These are phyloP conservation scores for Fragaria ananassa DNA, from an alignment of 306 rosid genomes.

Conservation along the genomic window DNA sequence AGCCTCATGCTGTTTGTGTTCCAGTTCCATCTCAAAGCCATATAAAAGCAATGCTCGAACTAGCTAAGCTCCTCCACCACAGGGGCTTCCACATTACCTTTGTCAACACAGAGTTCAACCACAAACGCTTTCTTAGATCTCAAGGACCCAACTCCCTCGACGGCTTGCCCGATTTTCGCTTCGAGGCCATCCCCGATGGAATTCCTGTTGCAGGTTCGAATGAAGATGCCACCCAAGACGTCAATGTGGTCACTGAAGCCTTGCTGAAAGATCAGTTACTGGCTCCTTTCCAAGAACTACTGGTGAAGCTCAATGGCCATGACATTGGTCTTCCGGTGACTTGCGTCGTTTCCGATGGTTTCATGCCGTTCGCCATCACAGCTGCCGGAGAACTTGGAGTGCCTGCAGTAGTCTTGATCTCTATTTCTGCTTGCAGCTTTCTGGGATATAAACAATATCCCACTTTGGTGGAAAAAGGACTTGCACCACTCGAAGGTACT, in stretches of 20 bases:
- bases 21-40: slow-evolving; percentile 5
- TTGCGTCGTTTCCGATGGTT: slow-evolving; percentile 12
- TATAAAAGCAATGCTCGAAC: slow-evolving; percentile 8
- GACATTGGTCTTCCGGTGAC: neutral
- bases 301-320: neutral
- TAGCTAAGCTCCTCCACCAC: slow-evolving; percentile 8
- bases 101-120: slow-evolving; percentile 20
- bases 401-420: neutral
- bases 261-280: neutral
- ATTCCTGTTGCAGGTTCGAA: neutral
- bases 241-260: neutral
- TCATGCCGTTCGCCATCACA: neutral
- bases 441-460: slow-evolving; percentile 7
- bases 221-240: slow-evolving; percentile 1
- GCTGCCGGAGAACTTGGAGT: slow-evolving; percentile 17
- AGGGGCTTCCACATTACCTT: slow-evolving; percentile 19
- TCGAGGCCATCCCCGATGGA: slow-evolving; percentile 12
- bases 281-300: slow-evolving; percentile 7
- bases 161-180: neutral
- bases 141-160: slow-evolving; percentile 4
- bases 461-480: slow-evolving; percentile 6
- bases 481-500: slow-evolving; percentile 25
- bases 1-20: slow-evolving; percentile 10
- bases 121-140: slow-evolving; percentile 17
- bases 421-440: slow-evolving; percentile 5